Conservation (phyloP, 495 filamentous ascomycete genomes). For the Aspergillus avenaceus region DNA sequence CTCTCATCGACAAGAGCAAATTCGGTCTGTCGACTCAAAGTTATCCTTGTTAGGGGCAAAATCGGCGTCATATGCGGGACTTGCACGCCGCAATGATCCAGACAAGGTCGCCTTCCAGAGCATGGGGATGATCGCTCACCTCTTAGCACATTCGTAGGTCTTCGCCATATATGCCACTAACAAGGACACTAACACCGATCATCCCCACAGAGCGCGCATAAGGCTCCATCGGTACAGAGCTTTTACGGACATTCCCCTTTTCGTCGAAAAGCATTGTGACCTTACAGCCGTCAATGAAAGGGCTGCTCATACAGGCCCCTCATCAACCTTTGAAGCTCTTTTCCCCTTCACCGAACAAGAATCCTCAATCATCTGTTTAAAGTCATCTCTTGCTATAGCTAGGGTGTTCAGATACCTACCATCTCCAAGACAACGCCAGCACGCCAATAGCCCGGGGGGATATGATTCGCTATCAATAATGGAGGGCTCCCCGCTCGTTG, state of each 20-base stretch:
- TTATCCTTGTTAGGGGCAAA: neutral
- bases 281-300: conserved; percentile 3
- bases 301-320: neutral
- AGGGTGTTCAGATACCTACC: conserved; percentile 1
- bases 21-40: neutral
- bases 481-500: neutral
- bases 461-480: neutral
- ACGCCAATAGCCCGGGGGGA: no score
- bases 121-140: neutral
- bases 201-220: conserved; percentile 3
- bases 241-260: conserved; percentile 12
- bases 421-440: neutral
- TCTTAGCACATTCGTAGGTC: neutral
- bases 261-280: conserved; percentile 13
- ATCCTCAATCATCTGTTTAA: conserved; percentile 1
- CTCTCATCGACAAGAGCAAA: neutral
- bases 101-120: neutral
- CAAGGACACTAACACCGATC: neutral
- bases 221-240: conserved; percentile 13
- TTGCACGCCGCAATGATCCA: neutral
- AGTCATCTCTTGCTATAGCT: neutral
- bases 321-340: neutral
- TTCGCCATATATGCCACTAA: neutral
- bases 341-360: conserved; percentile 6
- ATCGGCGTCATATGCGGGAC: neutral